Base-by-base conservation (phyloP, 2,329 filamentous ascomycete species). In the Penicillium hesseltinei region DNA sequence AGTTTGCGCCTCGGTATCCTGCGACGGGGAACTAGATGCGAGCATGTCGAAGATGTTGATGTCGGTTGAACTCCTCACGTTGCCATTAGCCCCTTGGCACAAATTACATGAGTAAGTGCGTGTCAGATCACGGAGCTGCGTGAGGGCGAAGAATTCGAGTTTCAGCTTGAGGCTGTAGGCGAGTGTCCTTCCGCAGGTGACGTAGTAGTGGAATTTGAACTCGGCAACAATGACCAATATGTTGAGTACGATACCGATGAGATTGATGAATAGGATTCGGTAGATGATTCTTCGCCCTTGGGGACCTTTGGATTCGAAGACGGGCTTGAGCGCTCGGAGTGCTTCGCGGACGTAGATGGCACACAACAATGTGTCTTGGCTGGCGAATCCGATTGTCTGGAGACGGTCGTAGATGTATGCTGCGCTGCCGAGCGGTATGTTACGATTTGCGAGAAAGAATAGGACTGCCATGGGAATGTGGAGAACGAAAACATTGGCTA, bases 281-380 rank as follows among this genome's bases (percentile, higher is more conserved):
- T 69, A 65, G 66, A 80, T 74, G 17, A 80, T 71, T 25, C 69
- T 67, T 31, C 69, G 69, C 5, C 72, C 74, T 49, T 70, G 65
- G 15, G 63, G 60, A 36, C 75, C 71, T 27, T 78, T 75, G 3
- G 75, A 54, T 5, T 71, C 70, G 36, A 83, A 69, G 19, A 83
- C 71, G 74, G 66, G 66, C 5, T 62, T 60, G 0, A 72, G 60
- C 3, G 60, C 60, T 2, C 72, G 75, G 44, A 78, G 63, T 0
- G 81, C 79, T 60, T 82, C 79, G 62, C 67, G 71, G 38, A 84
- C 80, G 66, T 82, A 84, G 21, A 82, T 69, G 0, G 69, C 69
- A 4, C 79, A 81, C 48, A 84, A 76, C 44, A 82, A 68, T 31
- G 78, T 68, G 55, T 84, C 82, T 58, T 83, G 81, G 4, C 80